phyloP scores from a whole-genome alignment of 352 stramenopile genomes.

The Phytopythium oedochilum region DNA sequence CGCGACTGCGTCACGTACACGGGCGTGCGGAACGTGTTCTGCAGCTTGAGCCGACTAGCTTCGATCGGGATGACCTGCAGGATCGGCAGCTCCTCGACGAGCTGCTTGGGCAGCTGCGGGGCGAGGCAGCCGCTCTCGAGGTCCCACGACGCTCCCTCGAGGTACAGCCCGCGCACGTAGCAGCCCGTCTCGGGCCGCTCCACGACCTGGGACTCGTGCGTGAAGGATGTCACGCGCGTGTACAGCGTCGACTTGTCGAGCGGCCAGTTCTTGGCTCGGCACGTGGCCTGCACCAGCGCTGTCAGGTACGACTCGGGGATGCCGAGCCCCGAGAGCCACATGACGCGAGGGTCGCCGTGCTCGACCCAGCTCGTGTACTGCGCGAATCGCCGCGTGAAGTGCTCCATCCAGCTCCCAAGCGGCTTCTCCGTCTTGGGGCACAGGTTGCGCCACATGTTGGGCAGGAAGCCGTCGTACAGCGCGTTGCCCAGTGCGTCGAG shows the following conservation, averaged over 20 bases:
- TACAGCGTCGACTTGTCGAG: constrained; percentile 95
- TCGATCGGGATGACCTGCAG: constrained; percentile 95
- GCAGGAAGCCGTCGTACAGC: constrained; percentile 93
- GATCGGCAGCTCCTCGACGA: constrained; percentile 94
- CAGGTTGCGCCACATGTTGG: constrained; percentile 87
- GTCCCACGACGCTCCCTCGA: constrained; percentile 95
- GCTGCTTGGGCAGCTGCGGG: constrained; percentile 90
- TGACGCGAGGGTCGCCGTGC: constrained; percentile 86
- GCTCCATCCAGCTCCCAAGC: constrained; percentile 94
- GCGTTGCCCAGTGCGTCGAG: constrained; percentile 90
- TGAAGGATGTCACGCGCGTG: constrained; percentile 90
- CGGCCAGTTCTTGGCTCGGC: constrained; percentile 91
- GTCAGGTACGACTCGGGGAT: constrained; percentile 96
- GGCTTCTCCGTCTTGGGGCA: constrained; percentile 93
- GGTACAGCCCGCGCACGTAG: constrained; percentile 90
- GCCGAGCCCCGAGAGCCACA: constrained; percentile 93
- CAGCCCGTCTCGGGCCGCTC: constrained; percentile 79
- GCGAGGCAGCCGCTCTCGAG: constrained; percentile 64
- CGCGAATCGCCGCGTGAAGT: constrained; percentile 85
- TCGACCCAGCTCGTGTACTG: constrained; percentile 93
- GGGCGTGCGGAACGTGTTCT: constrained; percentile 93
- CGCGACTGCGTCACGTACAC: constrained; percentile 95
- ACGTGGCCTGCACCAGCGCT: constrained; percentile 94
- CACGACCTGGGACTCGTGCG: constrained; percentile 53
- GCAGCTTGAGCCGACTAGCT: constrained; percentile 91